Evolutionary conservation across 495 filamentous ascomycete genomes (phyloP), one percentile per base, ranked within the genome.

Genomic region (Penicillium ochrochloron): DNA sequence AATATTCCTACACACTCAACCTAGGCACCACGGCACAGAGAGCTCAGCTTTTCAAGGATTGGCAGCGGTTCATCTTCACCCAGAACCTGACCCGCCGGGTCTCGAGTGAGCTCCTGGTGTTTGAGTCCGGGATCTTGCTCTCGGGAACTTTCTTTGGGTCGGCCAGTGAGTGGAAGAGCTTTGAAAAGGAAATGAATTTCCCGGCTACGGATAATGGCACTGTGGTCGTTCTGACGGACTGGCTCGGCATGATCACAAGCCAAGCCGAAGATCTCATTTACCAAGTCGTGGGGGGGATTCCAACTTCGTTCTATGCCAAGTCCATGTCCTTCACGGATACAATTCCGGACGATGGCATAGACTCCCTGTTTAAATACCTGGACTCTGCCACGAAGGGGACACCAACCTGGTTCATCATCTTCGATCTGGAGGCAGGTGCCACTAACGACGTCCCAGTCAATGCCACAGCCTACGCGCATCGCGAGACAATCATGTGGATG

Each of bases 31-130:
- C 66, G 0, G 50, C 53, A 0, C 41, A 62, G 0, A 71, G 69
- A 33, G 79, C 80, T 1, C 46, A 67, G 5, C 35, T 78, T 0
- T 77, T 82, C 69, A 78, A 73, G 42, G 60, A 74, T 11, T 83
- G 78, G 76, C 80, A 83, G 60, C 53, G 59, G 0, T 67, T 77
- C 9, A 67, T 82, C 21, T 58, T 67, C 1, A 67, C 74, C 21
- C 78, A 83, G 7, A 70, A 73, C 4, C 77, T 89, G 1, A 78
- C 83, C 56, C 83, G 83, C 17, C 79, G 84, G 27, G 84, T 89
- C 57, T 78, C 80, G 8, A 76, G 76, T 35, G 69, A 72, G 17
- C 56, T 79, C 35, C 69, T 74, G 2, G 12, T 81, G 5, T 65
- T 74, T 4, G 66, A 67, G 11, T 53, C 59, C 2, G 66, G 70